These are phyloP conservation scores for Aureobasidium vineae DNA, from an alignment of 2,329 filamentous ascomycete species.

Conservation along the genomic window DNA sequence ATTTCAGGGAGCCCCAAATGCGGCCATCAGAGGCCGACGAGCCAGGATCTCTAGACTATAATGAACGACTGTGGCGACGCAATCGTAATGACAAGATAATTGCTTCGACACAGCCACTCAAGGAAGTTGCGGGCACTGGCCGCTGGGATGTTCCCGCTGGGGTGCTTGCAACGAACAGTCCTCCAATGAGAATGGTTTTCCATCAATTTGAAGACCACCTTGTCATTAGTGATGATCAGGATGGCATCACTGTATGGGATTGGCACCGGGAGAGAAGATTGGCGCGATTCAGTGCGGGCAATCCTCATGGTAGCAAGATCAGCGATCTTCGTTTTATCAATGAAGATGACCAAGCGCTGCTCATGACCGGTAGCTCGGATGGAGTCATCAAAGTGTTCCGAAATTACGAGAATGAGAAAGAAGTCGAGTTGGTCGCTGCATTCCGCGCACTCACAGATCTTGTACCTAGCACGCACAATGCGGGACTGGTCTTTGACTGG, in stretches of 20 bases:
- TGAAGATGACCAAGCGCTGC: conserved; percentile 90
- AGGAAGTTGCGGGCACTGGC: conserved; percentile 78
- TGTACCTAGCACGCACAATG: conserved; percentile 80
- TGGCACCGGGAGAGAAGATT: conserved; percentile 76
- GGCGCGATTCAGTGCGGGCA: conserved; percentile 89
- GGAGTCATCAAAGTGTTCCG: conserved; percentile 92
- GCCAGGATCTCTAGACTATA: conserved; percentile 94
- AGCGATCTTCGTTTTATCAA: conserved; percentile 98
- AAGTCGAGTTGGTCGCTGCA: conserved; percentile 80
- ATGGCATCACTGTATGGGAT: conserved; percentile 87
- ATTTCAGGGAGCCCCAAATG: conserved; percentile 98
- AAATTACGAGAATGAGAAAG: conserved; percentile 75
- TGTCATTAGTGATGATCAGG: conserved; percentile 87
- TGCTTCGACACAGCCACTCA: conserved; percentile 87
- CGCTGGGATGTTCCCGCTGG: conserved; percentile 82
- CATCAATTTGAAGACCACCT: conserved; percentile 98
- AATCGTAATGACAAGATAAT: conserved; percentile 92
- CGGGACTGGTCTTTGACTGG: conserved; percentile 97
- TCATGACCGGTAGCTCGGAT: conserved; percentile 94
- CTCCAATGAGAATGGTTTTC: conserved; percentile 90
- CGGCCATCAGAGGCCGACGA: conserved; percentile 94
- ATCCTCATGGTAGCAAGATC: conserved; percentile 85
- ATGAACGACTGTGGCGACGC: conserved; percentile 87
- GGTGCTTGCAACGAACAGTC: conserved; percentile 83
- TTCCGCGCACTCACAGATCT: conserved; percentile 93